These are phyloP conservation scores for Pestalotiopsis fici DNA, from an alignment of 2,329 filamentous ascomycete genomes.

Conservation along the genomic window DNA sequence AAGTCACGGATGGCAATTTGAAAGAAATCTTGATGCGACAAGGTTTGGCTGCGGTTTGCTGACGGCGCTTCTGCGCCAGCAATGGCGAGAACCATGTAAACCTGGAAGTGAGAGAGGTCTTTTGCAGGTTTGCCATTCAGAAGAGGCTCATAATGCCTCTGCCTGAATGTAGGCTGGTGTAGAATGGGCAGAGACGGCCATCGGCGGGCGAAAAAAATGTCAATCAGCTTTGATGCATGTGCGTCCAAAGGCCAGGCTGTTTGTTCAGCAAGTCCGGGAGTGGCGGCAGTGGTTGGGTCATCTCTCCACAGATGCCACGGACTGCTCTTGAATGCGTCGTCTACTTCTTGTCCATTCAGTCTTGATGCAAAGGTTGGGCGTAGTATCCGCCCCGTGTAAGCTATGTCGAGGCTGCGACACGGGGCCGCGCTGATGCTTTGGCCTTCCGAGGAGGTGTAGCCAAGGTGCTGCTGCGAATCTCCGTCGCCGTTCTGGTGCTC, in stretches of 20 bases:
- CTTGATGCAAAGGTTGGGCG: neutral
- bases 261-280: neutral
- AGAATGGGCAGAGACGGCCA: constrained; percentile 26
- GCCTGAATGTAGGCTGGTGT: constrained; percentile 19
- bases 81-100: neutral
- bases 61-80: neutral
- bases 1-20: neutral
- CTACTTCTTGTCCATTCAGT: neutral
- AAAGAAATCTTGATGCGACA: neutral
- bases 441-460: neutral
- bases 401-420: neutral
- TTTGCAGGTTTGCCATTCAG: neutral
- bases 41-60: neutral
- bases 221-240: constrained; percentile 10
- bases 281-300: neutral
- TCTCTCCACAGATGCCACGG: constrained; percentile 16
- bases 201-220: constrained; percentile 23
- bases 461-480: neutral
- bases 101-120: neutral
- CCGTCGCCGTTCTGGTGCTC: neutral
- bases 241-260: neutral
- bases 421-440: no score
- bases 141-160: constrained; percentile 10
- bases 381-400: neutral
- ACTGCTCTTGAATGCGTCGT: constrained; percentile 10